Conservation (phyloP, 2,329 filamentous ascomycete species). For the Xylaria hypoxylon region DNA sequence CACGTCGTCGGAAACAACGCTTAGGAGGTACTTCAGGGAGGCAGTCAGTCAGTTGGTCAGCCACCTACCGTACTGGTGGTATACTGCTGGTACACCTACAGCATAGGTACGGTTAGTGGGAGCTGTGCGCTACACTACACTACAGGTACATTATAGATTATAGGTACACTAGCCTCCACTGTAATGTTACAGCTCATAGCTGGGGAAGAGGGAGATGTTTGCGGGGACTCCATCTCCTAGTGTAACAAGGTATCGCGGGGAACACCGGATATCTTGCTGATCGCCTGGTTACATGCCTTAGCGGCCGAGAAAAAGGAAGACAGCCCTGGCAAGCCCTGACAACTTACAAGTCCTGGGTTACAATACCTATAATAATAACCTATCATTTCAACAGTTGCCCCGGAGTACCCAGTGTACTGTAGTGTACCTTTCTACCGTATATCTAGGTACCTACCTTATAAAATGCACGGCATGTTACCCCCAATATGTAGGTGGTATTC, state of each 20-base stretch:
- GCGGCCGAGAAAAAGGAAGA: conserved; percentile 36
- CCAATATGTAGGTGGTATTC: too few relatives aligned
- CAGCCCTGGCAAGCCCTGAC: conserved; percentile 17
- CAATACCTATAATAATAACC: too few relatives aligned
- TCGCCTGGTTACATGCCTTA: conserved; percentile 44
- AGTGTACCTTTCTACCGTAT: too few relatives aligned
- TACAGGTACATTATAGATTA: too few relatives aligned
- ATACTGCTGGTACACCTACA: background rate
- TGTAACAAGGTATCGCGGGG: conserved; percentile 36
- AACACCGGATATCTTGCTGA: conserved; percentile 43
- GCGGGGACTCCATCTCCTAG: conserved; percentile 36
- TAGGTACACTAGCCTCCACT: background rate
- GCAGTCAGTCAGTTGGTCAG: too few relatives aligned
- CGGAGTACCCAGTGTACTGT: too few relatives aligned
- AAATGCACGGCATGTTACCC: background rate
- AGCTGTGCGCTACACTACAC: too few relatives aligned
- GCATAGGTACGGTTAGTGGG: background rate
- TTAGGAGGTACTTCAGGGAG: too few relatives aligned
- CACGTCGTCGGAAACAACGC: conserved; percentile 10
- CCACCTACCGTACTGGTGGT: background rate
- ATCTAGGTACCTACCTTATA: too few relatives aligned
- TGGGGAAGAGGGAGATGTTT: conserved; percentile 26
- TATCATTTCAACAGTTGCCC: too few relatives aligned
- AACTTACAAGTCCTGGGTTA: background rate
- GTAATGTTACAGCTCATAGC: background rate